Base-by-base conservation (phyloP, 176 grass and related monocot genomes). In the Stipa capillata region DNA sequence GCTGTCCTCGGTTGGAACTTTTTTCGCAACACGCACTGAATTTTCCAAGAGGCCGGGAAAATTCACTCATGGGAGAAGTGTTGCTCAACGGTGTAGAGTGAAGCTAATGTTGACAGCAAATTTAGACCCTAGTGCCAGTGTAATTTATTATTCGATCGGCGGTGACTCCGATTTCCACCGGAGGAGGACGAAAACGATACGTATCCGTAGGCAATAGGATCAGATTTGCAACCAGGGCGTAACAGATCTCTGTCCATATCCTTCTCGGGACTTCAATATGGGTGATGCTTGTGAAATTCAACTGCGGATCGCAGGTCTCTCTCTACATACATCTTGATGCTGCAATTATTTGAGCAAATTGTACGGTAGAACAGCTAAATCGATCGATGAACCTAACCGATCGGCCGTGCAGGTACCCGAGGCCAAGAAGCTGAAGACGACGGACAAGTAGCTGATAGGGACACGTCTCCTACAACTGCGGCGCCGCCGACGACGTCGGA, bases 271-370 rank as follows among this genome's bases (percentile, higher is more conserved):
- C 13, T 66, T 60, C 32, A 70, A 20, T 59, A 82, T 87, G 85
- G 65, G 43, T 5, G 53, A 70, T 33, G 62, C 42, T 77, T 51
- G 25, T 71, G 79, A 87, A 71, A 87, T 81, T 76, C 85, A 82
- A 62, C 64, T 87, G 78, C 85, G 69, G 11, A 76, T 87, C 25
- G 32, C 52, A 82, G 71, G 78, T 87, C 42, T 29, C 39, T 74
- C 40, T 32, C 58, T 68, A 7, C 49, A 52, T n/a, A 52, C 49
- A n/a, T 52, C 49, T 52, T 21, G 18, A n/a, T 52, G 20, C 49
- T 52, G 49, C 20, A 21, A 52, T 52, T 52, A 5, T 51, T 69
- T 5, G 4, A 54, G 5, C 76, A 33, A 66, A 24, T 15, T 7
- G 60, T 20, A 76, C 34, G 61, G 66, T 77, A 50, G 14, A 69